Base-by-base conservation (phyloP, 768 basidiomycete species). In the Chiua virens region DNA sequence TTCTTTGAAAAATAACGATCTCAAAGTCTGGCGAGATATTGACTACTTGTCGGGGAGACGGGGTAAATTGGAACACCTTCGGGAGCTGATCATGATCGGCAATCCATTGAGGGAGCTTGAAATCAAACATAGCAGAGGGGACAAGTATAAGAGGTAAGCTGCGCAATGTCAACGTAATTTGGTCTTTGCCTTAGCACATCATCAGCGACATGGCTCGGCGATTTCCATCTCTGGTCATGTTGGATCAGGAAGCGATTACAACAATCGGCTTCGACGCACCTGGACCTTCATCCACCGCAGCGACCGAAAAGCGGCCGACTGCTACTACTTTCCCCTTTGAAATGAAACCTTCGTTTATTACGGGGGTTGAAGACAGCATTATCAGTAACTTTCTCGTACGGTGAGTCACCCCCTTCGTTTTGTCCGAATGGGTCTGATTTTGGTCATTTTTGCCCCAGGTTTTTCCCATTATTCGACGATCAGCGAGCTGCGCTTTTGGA, bases 381-480 rank as follows among this genome's bases (percentile, higher is more conserved):
- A 80, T 94, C 55, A 86, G 83, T 65, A 81, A 77, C 51, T 95
- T 95, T 73, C 81, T 94, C 46, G 78, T 82, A 55, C 82, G 86
- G 82, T 94, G 64, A 58, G 85, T 75, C 8, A 18, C 30, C 9
- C 23, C 30, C 27, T 11, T 42, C 25, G 14, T 20, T 30, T 40
- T 14, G 14, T 20, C 11, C 14, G 20, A 22, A 20, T 38, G 7
- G 18, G 57, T 40, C 52, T 58, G 35, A 58, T 43, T 53, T 32
- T 40, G 41, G 47, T 56, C 49, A 49, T 50, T 48, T 42, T 49
- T 36, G 8, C 35, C 8, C 11, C 54, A 95, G 92, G 43, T 97
- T 87, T 71, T 94, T 98, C 72, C 81, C 86, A 9, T 67, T 83
- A 2, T 95, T 90, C 67, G 97, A 99, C 67, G 78, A 73, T 18